Conservation (phyloP, 2,329 filamentous ascomycete species). For the Hansfordia pulvinata region DNA sequence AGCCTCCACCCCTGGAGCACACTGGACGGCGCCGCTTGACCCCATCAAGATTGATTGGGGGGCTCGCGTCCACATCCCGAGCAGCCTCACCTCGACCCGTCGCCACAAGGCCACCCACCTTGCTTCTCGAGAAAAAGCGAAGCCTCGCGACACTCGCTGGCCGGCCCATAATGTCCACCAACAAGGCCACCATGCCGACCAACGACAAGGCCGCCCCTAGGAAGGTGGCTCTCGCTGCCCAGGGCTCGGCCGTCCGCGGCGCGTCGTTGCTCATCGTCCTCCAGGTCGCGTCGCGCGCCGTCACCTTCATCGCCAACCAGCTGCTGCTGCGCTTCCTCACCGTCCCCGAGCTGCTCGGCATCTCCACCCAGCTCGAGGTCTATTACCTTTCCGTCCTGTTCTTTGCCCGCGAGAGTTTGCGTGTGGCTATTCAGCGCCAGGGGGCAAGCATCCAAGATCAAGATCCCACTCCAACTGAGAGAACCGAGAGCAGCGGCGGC, state of each 20-base stretch:
- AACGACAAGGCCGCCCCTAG: not conserved
- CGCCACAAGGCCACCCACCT: too few relatives aligned
- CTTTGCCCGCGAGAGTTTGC: conserved; percentile 81
- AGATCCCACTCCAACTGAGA: too few relatives aligned
- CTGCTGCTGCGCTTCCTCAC: conserved; percentile 78
- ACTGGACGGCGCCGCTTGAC: too few relatives aligned
- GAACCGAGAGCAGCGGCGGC: conserved; percentile 9
- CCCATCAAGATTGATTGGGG: too few relatives aligned
- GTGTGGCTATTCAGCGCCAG: conserved; percentile 82
- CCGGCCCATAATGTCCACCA: too few relatives aligned
- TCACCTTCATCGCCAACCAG: conserved; percentile 90
- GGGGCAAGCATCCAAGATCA: too few relatives aligned
- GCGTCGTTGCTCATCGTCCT: conserved; percentile 78
- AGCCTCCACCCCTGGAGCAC: too few relatives aligned
- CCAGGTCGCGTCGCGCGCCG: conserved; percentile 72
- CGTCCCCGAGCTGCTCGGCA: conserved; percentile 68
- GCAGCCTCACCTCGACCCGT: too few relatives aligned
- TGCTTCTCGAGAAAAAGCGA: too few relatives aligned
- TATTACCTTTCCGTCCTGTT: conserved; percentile 90
- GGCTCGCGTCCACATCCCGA: too few relatives aligned
- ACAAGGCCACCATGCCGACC: not conserved
- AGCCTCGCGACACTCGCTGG: too few relatives aligned
- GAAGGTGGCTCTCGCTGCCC: not conserved
- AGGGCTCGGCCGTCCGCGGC: conserved; percentile 41
- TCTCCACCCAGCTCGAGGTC: conserved; percentile 82